Base-by-base conservation (phyloP, 306 rosid genomes). In the Mucuna pruriens region DNA sequence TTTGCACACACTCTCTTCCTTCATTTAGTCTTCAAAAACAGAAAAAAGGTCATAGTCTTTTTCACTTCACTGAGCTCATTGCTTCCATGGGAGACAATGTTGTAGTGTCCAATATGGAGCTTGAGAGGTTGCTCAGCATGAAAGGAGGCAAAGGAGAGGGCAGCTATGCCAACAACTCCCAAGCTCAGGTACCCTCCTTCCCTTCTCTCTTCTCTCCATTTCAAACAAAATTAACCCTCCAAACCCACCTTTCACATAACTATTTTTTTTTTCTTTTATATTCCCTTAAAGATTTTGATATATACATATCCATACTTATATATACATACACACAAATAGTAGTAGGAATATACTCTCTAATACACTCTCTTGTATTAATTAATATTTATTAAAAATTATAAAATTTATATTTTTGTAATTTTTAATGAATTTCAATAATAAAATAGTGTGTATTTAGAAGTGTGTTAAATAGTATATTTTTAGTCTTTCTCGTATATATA, bases 121-220 rank as follows among this genome's bases (percentile, higher is more conserved):
- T 95, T 3, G 99, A 95, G 82, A 91, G 86, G 78, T 67, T 93
- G 80, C 85, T 95, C 26, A 78, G 97, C 92, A 95, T 95, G 99
- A 95, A 93, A 87, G 98, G 99, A 71, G 99, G 99, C 57, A 93
- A 93, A 81, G 99, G 98, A 71, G 99, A 92, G 58, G 80, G 85
- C 6, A 95, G 99, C 85, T 95, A 95, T 75, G 99, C 97, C 90
- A 93, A 90, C 89, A 95, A 93, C 86, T 95, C 99, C 62, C 94
- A 91, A 89, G 98, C 98, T 39, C 99, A 87, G 90, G 89, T 83
- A 86, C 6, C 39, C 52, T 77, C 29, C 40, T 64, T 17, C 0
- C 9, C 8, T 12, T 44, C 57, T 61, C 71, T 76, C 61, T 76
- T 46, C 58, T 40, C 16, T 45, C 49, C 34, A 44, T 61, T 29